phyloP scores from a whole-genome alignment of 345 rosid genomes.

The Aurinia saxatilis region DNA sequence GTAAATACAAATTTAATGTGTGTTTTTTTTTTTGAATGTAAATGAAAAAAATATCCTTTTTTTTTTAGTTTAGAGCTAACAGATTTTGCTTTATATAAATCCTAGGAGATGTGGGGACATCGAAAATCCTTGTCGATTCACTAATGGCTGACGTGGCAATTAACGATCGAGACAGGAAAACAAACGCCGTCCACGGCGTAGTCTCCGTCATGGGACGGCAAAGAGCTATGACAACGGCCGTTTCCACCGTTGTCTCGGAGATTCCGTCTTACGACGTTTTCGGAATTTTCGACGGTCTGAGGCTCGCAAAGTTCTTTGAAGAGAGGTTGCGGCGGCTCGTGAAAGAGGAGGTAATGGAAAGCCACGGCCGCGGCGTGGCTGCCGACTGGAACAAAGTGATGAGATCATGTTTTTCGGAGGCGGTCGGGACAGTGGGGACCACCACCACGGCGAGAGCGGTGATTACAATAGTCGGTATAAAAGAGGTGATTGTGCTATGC shows the following conservation, averaged over 20 bases:
- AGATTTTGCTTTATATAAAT: too few species aligned
- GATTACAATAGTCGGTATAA: slow-evolving; percentile 18
- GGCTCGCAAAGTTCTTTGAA: slow-evolving; percentile 19
- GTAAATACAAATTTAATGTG: too few species aligned
- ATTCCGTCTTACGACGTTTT: slow-evolving; percentile 24
- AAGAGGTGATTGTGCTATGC: slow-evolving; percentile 11
- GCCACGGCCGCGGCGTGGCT: not conserved
- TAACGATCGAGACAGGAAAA: not conserved
- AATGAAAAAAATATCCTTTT: too few species aligned
- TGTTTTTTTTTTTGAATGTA: too few species aligned
- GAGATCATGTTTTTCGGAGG: slow-evolving; percentile 12
- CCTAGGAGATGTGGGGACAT: slow-evolving; percentile 18
- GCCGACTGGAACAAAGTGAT: slow-evolving; percentile 23
- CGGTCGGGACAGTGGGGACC: not conserved
- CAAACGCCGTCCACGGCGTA: slow-evolving; percentile 21
- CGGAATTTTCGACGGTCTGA: slow-evolving; percentile 21
- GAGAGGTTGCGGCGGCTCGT: slow-evolving; percentile 19
- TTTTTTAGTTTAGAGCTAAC: too few species aligned
- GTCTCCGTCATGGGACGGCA: slow-evolving; percentile 32
- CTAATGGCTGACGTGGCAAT: slow-evolving; percentile 17
- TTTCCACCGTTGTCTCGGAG: slow-evolving; percentile 18
- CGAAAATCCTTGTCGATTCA: not conserved
- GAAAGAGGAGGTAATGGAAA: slow-evolving; percentile 17
- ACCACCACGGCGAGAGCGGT: not conserved
- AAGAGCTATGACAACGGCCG: slow-evolving; percentile 29